A percentile compares a stretch with the other conserved stretches of the same genome.
phyloP scores from a whole-genome alignment of 495 filamentous ascomycete species.

The Xylaria grammica region DNA sequence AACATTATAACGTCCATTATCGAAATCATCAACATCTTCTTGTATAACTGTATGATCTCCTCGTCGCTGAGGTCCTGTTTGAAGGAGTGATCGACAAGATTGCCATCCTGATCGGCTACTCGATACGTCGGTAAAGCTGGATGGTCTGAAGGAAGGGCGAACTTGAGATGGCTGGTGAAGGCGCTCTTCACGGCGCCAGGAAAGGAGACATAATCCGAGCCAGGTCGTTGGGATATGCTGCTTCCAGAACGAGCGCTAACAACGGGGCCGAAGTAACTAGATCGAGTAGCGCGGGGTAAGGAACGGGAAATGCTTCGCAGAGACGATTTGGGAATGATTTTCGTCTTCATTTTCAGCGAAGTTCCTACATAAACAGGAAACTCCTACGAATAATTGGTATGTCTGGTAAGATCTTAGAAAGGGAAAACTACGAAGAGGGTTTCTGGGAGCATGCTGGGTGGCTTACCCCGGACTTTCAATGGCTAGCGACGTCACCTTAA shows the following conservation, averaged over 20 bases:
- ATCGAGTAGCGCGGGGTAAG: constrained; percentile 25
- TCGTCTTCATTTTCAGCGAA: constrained; percentile 33
- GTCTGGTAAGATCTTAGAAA: not conserved
- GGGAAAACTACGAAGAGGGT: constrained; percentile 2
- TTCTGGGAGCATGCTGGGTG: constrained; percentile 7
- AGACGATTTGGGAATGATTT: constrained; percentile 25
- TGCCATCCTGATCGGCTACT: constrained; percentile 81
- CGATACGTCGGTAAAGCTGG: constrained; percentile 86
- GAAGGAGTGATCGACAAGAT: constrained; percentile 72
- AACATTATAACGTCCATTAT: constrained; percentile 97
- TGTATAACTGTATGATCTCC: constrained; percentile 68
- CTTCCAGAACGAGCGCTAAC: constrained; percentile 35
- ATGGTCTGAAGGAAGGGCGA: constrained; percentile 69
- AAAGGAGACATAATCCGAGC: constrained; percentile 79
- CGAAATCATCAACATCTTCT: constrained; percentile 71
- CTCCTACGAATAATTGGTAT: constrained; percentile 14
- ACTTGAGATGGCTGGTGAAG: constrained; percentile 79
- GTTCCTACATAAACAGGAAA: constrained; percentile 13
- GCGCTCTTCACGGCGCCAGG: constrained; percentile 94
- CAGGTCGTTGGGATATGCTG: constrained; percentile 66
- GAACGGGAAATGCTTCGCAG: constrained; percentile 27
- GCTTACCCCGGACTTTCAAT: constrained; percentile 31
- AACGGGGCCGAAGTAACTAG: constrained; percentile 15
- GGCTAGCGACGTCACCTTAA: constrained; percentile 37
- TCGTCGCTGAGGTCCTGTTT: constrained; percentile 69